phyloP scores from a whole-genome alignment of 2,329 filamentous ascomycete species.

The Diaporthe aspalathi region DNA sequence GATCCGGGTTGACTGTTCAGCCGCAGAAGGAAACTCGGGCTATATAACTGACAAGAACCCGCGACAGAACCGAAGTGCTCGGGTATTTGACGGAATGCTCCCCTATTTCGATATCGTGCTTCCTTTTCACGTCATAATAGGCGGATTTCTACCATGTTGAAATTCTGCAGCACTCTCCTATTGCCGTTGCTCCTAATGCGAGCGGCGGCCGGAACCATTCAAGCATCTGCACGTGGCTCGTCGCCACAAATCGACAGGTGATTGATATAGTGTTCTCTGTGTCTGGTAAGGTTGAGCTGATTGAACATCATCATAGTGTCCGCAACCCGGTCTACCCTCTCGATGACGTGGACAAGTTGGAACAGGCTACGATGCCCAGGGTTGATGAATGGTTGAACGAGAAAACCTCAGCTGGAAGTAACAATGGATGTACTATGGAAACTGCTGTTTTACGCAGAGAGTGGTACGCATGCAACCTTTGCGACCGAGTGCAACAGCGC shows the following conservation, averaged over 20 bases:
- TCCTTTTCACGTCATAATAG: background rate
- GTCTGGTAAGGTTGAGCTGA: background rate
- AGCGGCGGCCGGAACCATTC: background rate
- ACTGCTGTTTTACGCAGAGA: background rate
- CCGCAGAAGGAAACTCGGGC: background rate
- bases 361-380: slow-evolving; percentile 44
- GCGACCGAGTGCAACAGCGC: background rate
- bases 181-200: background rate
- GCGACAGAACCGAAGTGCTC: background rate
- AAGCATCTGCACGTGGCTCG: background rate
- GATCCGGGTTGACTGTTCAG: background rate
- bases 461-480: background rate
- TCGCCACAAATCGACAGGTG: background rate
- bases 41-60: background rate
- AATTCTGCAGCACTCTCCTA: background rate
- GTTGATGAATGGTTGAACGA: slow-evolving; percentile 45
- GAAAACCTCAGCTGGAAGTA: slow-evolving; percentile 39
- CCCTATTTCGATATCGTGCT: background rate
- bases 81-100: too few relatives aligned
- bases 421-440: slow-evolving; percentile 10
- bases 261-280: background rate
- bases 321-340: slow-evolving; percentile 45
- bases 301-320: background rate
- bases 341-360: slow-evolving; percentile 47
- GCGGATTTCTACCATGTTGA: background rate